These are phyloP conservation scores for Fremontodendron californicum DNA, from an alignment of 345 rosid genomes.

Conservation along the genomic window DNA sequence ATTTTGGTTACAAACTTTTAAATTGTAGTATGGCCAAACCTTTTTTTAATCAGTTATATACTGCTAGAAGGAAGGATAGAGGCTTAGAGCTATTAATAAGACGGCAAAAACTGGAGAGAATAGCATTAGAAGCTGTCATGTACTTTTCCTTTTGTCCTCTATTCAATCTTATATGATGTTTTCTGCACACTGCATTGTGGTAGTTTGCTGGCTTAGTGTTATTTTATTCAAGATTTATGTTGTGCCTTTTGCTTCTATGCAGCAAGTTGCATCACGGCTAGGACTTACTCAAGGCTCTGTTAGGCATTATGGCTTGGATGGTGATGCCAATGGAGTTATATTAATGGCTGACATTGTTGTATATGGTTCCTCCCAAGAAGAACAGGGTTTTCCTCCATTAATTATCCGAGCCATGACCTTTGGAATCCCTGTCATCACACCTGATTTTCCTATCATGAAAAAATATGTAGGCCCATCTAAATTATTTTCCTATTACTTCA, in stretches of 20 bases:
- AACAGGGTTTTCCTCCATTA: constrained; percentile 80
- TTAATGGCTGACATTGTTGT: constrained; percentile 82
- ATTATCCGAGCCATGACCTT: constrained; percentile 83
- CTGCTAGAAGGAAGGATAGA: not conserved
- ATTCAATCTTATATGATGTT: not conserved
- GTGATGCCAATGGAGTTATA: constrained; percentile 62
- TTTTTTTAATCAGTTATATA: not conserved
- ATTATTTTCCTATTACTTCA: constrained; percentile 7
- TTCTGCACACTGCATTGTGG: not conserved
- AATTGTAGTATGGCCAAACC: not conserved
- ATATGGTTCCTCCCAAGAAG: constrained; percentile 90
- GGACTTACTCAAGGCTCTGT: constrained; percentile 68
- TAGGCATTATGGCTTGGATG: constrained; percentile 66
- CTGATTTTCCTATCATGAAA: constrained; percentile 70
- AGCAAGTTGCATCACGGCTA: constrained; percentile 76
- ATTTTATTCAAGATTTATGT: not conserved
- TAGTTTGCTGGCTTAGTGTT: not conserved
- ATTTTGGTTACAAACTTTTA: not conserved
- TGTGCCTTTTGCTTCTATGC: constrained; percentile 18
- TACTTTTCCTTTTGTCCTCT: not conserved
- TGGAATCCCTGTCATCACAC: constrained; percentile 66
- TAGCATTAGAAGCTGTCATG: not conserved
- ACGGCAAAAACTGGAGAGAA: not conserved
- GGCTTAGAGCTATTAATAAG: not conserved
- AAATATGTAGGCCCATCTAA: constrained; percentile 53